These are phyloP conservation scores for Daedaleopsis nitida DNA, from an alignment of 768 basidiomycete genomes.

Conservation along the genomic window DNA sequence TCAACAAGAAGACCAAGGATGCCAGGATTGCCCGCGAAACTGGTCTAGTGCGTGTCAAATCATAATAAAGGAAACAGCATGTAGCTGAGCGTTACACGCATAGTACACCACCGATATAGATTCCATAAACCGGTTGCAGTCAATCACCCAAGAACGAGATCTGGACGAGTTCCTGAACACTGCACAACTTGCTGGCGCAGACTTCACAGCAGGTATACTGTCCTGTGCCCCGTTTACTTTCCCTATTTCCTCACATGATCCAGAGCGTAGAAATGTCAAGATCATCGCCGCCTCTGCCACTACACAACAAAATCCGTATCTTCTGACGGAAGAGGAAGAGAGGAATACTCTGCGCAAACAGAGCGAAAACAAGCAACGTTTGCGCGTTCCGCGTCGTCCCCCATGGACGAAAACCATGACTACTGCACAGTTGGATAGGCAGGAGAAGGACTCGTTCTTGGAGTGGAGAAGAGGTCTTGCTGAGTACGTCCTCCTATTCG, in stretches of 20 bases:
- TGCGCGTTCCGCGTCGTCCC: conserved; percentile 89
- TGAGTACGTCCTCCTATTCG: conserved; percentile 56
- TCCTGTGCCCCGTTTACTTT: conserved; percentile 6
- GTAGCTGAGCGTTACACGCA: background rate
- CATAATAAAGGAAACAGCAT: background rate
- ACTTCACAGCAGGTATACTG: conserved; percentile 88
- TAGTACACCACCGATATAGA: conserved; percentile 82
- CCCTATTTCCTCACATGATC: background rate
- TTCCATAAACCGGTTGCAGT: conserved; percentile 69
- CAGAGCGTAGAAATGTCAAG: conserved; percentile 81
- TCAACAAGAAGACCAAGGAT: conserved; percentile 87
- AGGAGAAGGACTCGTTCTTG: conserved; percentile 88
- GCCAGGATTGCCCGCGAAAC: conserved; percentile 61
- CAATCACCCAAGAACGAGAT: conserved; percentile 94
- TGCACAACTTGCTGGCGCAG: conserved; percentile 90
- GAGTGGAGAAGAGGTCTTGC: conserved; percentile 93
- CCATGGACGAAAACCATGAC: conserved; percentile 86
- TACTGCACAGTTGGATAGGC: conserved; percentile 75
- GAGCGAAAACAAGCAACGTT: conserved; percentile 64
- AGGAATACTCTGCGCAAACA: conserved; percentile 73
- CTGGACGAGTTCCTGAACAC: conserved; percentile 95
- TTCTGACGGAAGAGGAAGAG: conserved; percentile 84
- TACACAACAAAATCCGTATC: conserved; percentile 76
- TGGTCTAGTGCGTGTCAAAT: conserved; percentile 55
- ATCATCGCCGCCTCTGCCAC: conserved; percentile 64